A percentile compares a stretch with the other conserved stretches of the same genome.
These are phyloP conservation scores for Blastobotrys aristatus DNA, from an alignment of 1,139 yeast genomes.

Conservation along the genomic window DNA sequence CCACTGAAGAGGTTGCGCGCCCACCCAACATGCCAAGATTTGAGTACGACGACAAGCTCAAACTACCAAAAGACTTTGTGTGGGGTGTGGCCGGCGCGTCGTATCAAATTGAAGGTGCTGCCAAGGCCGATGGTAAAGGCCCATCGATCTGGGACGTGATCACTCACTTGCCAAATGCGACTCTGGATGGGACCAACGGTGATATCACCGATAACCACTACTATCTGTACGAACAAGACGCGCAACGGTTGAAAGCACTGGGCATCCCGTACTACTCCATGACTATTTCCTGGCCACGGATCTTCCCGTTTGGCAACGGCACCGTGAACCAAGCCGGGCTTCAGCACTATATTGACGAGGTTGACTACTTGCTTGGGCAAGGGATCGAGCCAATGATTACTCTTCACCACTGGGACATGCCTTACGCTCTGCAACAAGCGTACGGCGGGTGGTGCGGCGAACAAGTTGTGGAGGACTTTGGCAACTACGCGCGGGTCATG, in stretches of 20 bases:
- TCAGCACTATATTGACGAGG: slow-evolving; percentile 36
- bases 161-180: slow-evolving; percentile 17
- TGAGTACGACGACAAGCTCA: slow-evolving; percentile 9
- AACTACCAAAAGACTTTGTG: slow-evolving; percentile 21
- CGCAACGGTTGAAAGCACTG: slow-evolving; percentile 34
- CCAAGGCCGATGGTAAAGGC: slow-evolving; percentile 35
- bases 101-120: slow-evolving; percentile 39
- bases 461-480: slow-evolving; percentile 35
- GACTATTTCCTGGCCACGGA: slow-evolving; percentile 38
- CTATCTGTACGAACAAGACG: slow-evolving; percentile 37
- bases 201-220: slow-evolving; percentile 37
- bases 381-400: slow-evolving; percentile 36
- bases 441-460: slow-evolving; percentile 33
- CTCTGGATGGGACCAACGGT: slow-evolving; percentile 19
- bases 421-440: slow-evolving; percentile 25
- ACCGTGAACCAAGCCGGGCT: slow-evolving; percentile 33
- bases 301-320: slow-evolving; percentile 36
- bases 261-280: slow-evolving; percentile 37
- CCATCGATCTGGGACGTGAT: slow-evolving; percentile 35
- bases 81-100: slow-evolving; percentile 28
- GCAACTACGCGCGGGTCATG: slow-evolving; percentile 34
- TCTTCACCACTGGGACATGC: slow-evolving; percentile 30
- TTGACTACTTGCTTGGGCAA: slow-evolving; percentile 31
- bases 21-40: slow-evolving; percentile 11
- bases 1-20: background rate